These are phyloP conservation scores for Linderina pennispora DNA, from an alignment of 192 early-diverging fungal species.

Conservation along the genomic window DNA sequence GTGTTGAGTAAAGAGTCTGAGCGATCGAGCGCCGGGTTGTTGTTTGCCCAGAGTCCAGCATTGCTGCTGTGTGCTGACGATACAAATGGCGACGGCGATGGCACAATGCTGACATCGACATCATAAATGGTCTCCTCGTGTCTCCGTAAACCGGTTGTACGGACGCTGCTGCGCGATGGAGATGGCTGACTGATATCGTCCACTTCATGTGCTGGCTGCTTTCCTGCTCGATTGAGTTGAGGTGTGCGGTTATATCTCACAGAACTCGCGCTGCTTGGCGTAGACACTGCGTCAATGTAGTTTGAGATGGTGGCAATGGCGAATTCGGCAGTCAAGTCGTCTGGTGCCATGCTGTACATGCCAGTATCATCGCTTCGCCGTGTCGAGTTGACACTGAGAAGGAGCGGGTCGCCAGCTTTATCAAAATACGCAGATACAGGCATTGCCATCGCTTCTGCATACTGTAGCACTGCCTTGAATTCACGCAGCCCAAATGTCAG, in stretches of 20 bases:
- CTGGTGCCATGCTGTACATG: constrained; percentile 1
- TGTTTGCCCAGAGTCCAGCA: not conserved
- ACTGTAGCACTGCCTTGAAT: constrained; percentile 38
- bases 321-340: constrained; percentile 31
- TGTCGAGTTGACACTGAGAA: constrained; percentile 20
- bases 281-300: too few species aligned
- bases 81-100: constrained; percentile 25
- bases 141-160: too few species aligned
- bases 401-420: constrained; percentile 27
- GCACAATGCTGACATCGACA: constrained; percentile 7
- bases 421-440: constrained; percentile 40
- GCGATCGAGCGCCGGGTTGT: not conserved
- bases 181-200: constrained; percentile 11
- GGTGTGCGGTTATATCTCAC: too few species aligned
- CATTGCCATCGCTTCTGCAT: constrained; percentile 37
- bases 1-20: not conserved
- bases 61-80: constrained; percentile 18
- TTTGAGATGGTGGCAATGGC: constrained; percentile 40
- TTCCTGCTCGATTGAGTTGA: too few species aligned
- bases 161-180: too few species aligned
- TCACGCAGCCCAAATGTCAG: constrained; percentile 45
- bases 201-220: too few species aligned
- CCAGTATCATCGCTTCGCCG: constrained; percentile 2
- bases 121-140: constrained; percentile 4
- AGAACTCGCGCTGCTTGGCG: too few species aligned